phyloP scores from a whole-genome alignment of 495 filamentous ascomycete genomes.

The Tuber magnatum region DNA sequence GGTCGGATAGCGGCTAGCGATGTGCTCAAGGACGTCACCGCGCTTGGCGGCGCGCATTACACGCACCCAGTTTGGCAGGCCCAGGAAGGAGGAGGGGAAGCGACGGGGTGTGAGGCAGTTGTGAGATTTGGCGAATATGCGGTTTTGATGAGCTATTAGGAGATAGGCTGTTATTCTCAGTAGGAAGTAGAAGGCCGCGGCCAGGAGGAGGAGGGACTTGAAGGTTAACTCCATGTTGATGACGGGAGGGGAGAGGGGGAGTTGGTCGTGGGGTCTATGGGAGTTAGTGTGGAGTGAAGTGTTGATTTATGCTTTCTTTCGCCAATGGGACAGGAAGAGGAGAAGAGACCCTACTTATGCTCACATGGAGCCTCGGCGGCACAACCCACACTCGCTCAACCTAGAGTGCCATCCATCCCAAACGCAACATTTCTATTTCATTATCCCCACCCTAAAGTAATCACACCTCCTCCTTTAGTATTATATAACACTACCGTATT shows the following conservation, averaged over 20 bases:
- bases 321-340: neutral
- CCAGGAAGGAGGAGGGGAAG: conserved; percentile 38
- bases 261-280: neutral
- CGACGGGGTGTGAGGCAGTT: conserved; percentile 41
- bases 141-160: conserved; percentile 36
- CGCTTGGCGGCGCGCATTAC: conserved; percentile 41
- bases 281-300: neutral
- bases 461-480: neutral
- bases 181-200: conserved; percentile 10
- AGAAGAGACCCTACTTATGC: neutral
- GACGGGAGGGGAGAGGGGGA: neutral
- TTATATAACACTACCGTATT: neutral
- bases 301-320: neutral
- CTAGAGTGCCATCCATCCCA: neutral
- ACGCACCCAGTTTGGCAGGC: conserved; percentile 41
- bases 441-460: neutral
- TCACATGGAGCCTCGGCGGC: neutral
- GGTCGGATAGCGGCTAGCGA: conserved; percentile 38
- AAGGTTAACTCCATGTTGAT: conserved; percentile 10
- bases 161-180: conserved; percentile 36
- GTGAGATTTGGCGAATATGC: conserved; percentile 42
- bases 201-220: conserved; percentile 8
- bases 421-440: neutral
- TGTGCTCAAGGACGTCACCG: conserved; percentile 43
- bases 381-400: neutral